phyloP scores from a whole-genome alignment of 345 rosid species.

The Euclidium syriacum region DNA sequence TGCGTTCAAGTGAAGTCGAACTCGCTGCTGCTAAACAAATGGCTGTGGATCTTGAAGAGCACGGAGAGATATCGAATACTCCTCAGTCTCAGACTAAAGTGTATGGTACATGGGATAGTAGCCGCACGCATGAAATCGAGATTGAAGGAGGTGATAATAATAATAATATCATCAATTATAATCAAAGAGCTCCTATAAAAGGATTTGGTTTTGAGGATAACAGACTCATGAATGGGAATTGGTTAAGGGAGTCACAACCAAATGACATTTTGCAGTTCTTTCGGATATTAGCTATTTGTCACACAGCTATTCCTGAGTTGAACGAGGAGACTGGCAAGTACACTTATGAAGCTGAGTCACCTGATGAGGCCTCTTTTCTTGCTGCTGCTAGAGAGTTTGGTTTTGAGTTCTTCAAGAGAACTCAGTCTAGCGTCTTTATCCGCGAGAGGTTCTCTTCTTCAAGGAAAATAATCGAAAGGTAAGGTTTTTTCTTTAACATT shows the following conservation, averaged over 20 bases:
- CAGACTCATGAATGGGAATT: constrained; percentile 77
- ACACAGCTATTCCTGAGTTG: constrained; percentile 93
- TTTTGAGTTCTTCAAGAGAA: constrained; percentile 83
- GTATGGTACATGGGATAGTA: constrained; percentile 38
- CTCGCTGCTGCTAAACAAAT: constrained; percentile 85
- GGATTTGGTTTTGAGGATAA: constrained; percentile 86
- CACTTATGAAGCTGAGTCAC: constrained; percentile 94
- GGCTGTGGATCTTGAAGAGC: constrained; percentile 74
- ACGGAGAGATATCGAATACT: constrained; percentile 34
- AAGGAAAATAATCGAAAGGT: constrained; percentile 74
- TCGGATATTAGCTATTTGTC: constrained; percentile 81
- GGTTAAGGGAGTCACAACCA: constrained; percentile 66
- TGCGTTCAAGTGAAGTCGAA: constrained; percentile 73
- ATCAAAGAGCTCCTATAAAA: constrained; percentile 45
- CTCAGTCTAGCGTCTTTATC: constrained; percentile 75
- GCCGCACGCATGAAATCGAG: constrained; percentile 59
- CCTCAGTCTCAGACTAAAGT: constrained; percentile 30
- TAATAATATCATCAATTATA: no score
- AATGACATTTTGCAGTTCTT: constrained; percentile 62
- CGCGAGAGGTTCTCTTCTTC: constrained; percentile 49
- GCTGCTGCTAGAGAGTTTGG: constrained; percentile 97
- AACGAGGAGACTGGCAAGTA: constrained; percentile 65
- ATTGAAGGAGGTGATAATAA: constrained; percentile 54
- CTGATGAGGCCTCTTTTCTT: constrained; percentile 93
- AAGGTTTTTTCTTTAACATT: constrained; percentile 2